Conservation (phyloP, 148 eudicot species). For the Beta vulgaris region DNA sequence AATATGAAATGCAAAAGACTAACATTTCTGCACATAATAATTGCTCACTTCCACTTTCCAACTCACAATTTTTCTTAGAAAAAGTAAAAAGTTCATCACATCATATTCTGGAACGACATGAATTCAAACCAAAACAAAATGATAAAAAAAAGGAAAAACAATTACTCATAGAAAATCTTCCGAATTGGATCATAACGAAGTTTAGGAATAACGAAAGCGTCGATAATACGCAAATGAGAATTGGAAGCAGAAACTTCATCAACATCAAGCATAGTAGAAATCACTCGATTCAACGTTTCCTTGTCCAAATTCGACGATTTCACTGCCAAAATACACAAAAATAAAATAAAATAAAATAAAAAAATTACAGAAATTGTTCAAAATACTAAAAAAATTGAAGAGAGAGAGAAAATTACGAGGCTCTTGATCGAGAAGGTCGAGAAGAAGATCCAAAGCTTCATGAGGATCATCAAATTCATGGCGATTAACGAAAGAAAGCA, state of each 20-base stretch:
- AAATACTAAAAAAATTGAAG: background rate
- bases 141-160: background rate
- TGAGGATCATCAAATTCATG: constrained; percentile 43
- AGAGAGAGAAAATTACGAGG: constrained; percentile 30
- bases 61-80: too few relatives aligned
- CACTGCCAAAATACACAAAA: constrained; percentile 43
- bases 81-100: too few relatives aligned
- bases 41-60: too few relatives aligned
- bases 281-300: constrained; percentile 54
- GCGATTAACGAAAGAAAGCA: constrained; percentile 46
- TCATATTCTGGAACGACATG: too few relatives aligned
- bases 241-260: constrained; percentile 34
- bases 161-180: constrained; percentile 59
- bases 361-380: background rate
- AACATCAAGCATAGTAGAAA: constrained; percentile 47
- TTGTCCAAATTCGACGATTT: constrained; percentile 78
- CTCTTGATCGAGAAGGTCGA: constrained; percentile 67
- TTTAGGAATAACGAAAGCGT: constrained; percentile 69
- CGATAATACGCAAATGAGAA: constrained; percentile 52
- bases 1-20: too few relatives aligned
- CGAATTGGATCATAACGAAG: constrained; percentile 66
- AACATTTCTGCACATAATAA: too few relatives aligned
- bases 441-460: constrained; percentile 73
- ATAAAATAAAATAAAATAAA: background rate
- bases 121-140: background rate